phyloP scores from a whole-genome alignment of 306 rosid genomes.

The Herpetospermum pedunculosum region DNA sequence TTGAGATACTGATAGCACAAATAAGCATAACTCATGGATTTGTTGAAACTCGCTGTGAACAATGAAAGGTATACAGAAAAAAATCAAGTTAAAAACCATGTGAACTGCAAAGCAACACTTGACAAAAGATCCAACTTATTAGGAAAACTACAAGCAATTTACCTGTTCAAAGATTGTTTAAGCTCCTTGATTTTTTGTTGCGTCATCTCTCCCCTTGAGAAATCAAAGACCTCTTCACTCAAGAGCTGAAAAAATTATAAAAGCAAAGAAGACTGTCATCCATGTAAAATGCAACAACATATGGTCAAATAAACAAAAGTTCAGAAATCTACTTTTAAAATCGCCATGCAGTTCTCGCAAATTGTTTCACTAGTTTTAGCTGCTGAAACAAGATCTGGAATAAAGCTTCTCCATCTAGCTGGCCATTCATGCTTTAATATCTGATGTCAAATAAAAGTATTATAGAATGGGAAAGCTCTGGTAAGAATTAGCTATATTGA shows the following conservation, averaged over 20 bases:
- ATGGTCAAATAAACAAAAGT: neutral
- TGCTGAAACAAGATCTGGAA: conserved; percentile 91
- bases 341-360: conserved; percentile 95
- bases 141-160: conserved; percentile 10
- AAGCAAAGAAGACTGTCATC: conserved; percentile 7
- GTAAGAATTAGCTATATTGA: neutral
- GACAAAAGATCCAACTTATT: neutral
- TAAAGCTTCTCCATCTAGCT: conserved; percentile 74
- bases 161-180: conserved; percentile 73
- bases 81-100: neutral
- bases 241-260: conserved; percentile 30
- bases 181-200: conserved; percentile 54
- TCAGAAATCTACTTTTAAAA: conserved; percentile 52
- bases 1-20: conserved; percentile 89
- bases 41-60: conserved; percentile 89
- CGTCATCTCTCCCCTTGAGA: conserved; percentile 66
- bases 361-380: conserved; percentile 94
- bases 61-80: conserved; percentile 24
- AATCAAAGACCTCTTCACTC: conserved; percentile 61
- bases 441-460: conserved; percentile 21
- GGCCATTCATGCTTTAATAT: conserved; percentile 99
- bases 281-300: neutral
- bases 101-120: neutral
- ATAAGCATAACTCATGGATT: conserved; percentile 94
- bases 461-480: neutral